Evolutionary conservation across 2,329 filamentous ascomycete species (phyloP).

Genomic region (Thermoascus crustaceus): DNA sequence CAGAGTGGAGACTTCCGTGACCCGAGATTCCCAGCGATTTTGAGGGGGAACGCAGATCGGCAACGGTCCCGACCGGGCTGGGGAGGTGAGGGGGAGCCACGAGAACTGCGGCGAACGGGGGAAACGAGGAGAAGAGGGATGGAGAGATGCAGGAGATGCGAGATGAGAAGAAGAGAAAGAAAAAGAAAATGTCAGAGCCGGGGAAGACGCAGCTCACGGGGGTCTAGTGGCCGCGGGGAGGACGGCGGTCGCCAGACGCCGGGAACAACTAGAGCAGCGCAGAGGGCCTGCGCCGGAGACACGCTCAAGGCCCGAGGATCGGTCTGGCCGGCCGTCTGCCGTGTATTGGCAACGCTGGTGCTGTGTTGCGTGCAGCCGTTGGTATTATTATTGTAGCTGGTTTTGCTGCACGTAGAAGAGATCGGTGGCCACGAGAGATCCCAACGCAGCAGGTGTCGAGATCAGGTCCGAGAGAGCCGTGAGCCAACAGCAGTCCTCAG

Average conservation of each 20-base stretch:
- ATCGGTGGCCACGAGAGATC: no score
- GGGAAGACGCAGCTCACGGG: background rate
- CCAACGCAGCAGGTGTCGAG: no score
- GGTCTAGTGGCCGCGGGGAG: no score
- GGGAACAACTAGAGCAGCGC: background rate
- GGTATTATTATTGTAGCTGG: no score
- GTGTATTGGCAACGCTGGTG: no score
- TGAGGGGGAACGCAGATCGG: constrained; percentile 3
- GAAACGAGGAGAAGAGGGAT: constrained; percentile 7
- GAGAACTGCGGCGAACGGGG: constrained; percentile 15
- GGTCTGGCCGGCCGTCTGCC: background rate
- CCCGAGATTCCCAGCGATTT: constrained; percentile 3
- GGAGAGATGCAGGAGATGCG: constrained; percentile 1
- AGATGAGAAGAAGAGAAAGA: constrained; percentile 8
- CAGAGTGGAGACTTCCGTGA: constrained; percentile 2
- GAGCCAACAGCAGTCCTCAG: no score
- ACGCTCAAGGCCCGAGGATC: background rate
- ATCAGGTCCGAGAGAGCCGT: no score
- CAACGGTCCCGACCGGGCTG: constrained; percentile 3
- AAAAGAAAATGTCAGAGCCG: background rate
- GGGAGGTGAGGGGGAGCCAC: constrained; percentile 8
- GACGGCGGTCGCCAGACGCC: no score
- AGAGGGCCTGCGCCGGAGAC: no score
- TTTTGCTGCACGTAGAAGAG: no score
- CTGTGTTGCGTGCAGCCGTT: no score